Evolutionary conservation across 176 grass and related monocot species (phyloP).

Genomic region (Oryza rufipogon): DNA sequence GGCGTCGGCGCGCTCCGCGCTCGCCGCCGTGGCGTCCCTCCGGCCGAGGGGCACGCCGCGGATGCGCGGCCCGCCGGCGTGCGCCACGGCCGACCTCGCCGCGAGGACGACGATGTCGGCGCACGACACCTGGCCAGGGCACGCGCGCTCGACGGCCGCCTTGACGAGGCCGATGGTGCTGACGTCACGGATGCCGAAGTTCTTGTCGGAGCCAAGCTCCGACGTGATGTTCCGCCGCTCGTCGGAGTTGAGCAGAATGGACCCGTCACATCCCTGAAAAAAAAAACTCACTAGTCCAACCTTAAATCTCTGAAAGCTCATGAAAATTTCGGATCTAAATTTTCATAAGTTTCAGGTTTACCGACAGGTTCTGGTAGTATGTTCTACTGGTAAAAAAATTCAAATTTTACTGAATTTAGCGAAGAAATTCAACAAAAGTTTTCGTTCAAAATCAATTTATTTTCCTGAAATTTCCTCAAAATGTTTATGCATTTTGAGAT

Average conservation of each 20-base stretch:
- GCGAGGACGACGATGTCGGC: slow-evolving; percentile 33
- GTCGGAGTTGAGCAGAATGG: slow-evolving; percentile 30
- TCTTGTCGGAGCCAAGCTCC: slow-evolving; percentile 5
- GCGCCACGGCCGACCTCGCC: slow-evolving; percentile 17
- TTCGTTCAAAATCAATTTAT: no score
- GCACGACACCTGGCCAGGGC: slow-evolving; percentile 18
- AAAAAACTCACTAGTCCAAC: no score
- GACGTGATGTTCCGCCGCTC: slow-evolving; percentile 4
- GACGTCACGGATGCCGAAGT: slow-evolving; percentile 19
- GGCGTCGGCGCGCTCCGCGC: not conserved
- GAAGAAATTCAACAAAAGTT: no score
- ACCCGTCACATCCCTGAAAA: slow-evolving; percentile 25
- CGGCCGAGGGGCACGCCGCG: not conserved
- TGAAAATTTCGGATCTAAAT: not conserved
- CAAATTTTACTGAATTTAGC: no score
- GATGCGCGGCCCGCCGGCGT: slow-evolving; percentile 2
- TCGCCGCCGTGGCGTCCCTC: not conserved
- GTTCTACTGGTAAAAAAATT: no score
- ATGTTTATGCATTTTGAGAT: no score
- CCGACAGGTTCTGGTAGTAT: no score
- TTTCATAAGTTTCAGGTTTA: not conserved
- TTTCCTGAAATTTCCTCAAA: no score
- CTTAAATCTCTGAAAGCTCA: no score
- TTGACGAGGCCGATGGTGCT: slow-evolving; percentile 16
- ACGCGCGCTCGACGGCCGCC: slow-evolving; percentile 22